Evolutionary conservation across 345 rosid species (phyloP).

Genomic region (Brassica juncea): DNA sequence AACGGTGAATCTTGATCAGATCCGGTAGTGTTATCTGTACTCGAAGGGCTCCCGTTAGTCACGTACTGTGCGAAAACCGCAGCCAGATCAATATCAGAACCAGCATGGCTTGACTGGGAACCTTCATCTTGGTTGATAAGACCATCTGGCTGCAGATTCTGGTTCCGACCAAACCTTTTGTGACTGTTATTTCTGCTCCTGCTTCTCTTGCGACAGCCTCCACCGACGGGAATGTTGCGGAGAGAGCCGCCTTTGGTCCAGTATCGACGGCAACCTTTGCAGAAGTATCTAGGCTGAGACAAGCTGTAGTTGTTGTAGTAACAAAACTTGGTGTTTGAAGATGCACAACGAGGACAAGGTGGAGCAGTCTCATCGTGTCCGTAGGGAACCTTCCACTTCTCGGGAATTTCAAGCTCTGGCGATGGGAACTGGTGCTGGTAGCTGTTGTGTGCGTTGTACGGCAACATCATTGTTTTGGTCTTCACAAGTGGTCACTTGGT

Average conservation of each 20-base stretch:
- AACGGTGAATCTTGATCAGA: conserved; percentile 40
- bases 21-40: conserved; percentile 32
- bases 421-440: conserved; percentile 35
- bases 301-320: conserved; percentile 93
- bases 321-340: conserved; percentile 86
- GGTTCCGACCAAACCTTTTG: conserved; percentile 36
- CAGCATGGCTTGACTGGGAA: conserved; percentile 16
- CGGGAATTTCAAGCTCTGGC: conserved; percentile 34
- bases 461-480: conserved; percentile 32
- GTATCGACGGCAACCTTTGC: conserved; percentile 79
- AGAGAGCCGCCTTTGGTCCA: conserved; percentile 94
- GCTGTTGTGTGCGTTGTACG: conserved; percentile 28
- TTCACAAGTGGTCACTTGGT: conserved; percentile 22
- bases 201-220: conserved; percentile 80
- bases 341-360: conserved; percentile 84
- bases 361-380: conserved; percentile 58
- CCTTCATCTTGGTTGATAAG: conserved; percentile 24
- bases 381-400: conserved; percentile 39
- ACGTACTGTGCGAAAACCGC: conserved; percentile 73
- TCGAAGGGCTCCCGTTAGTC: conserved; percentile 43
- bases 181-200: conserved; percentile 44
- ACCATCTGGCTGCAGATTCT: conserved; percentile 30
- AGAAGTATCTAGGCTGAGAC: conserved; percentile 86
- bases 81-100: conserved; percentile 59
- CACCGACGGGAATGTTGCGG: conserved; percentile 82